phyloP scores from a whole-genome alignment of 2,329 filamentous ascomycete species.

The Aspergillus piperis region DNA sequence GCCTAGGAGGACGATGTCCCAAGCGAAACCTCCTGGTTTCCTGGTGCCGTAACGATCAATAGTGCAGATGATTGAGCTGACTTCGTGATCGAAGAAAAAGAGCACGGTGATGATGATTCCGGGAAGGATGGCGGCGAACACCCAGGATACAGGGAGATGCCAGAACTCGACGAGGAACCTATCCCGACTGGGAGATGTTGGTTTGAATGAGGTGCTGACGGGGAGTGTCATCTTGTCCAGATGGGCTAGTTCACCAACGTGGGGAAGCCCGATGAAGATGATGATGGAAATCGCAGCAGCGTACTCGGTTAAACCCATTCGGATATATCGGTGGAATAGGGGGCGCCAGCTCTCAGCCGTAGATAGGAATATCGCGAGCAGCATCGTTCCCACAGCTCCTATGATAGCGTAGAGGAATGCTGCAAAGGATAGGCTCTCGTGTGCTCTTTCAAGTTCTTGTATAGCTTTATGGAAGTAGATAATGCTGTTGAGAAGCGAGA shows the following conservation, averaged over 20 bases:
- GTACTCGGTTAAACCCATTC: conserved; percentile 64
- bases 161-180: conserved; percentile 66
- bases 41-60: conserved; percentile 60
- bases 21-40: conserved; percentile 65
- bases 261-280: conserved; percentile 64
- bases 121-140: conserved; percentile 63
- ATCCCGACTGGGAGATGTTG: conserved; percentile 56
- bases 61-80: conserved; percentile 69
- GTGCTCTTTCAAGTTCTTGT: conserved; percentile 63
- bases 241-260: conserved; percentile 59
- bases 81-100: conserved; percentile 71
- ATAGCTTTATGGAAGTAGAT: conserved; percentile 70
- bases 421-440: conserved; percentile 58
- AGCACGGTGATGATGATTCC: conserved; percentile 65
- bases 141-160: conserved; percentile 60
- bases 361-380: conserved; percentile 62
- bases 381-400: conserved; percentile 63
- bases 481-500: conserved; percentile 66
- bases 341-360: conserved; percentile 64
- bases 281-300: conserved; percentile 68
- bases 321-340: conserved; percentile 62
- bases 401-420: conserved; percentile 67
- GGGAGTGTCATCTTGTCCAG: conserved; percentile 62
- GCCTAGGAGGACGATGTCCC: conserved; percentile 64
- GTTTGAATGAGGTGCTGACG: conserved; percentile 58